Conservation (phyloP, 2,329 filamentous ascomycete species). For the Diaporthe citrichinensis region DNA sequence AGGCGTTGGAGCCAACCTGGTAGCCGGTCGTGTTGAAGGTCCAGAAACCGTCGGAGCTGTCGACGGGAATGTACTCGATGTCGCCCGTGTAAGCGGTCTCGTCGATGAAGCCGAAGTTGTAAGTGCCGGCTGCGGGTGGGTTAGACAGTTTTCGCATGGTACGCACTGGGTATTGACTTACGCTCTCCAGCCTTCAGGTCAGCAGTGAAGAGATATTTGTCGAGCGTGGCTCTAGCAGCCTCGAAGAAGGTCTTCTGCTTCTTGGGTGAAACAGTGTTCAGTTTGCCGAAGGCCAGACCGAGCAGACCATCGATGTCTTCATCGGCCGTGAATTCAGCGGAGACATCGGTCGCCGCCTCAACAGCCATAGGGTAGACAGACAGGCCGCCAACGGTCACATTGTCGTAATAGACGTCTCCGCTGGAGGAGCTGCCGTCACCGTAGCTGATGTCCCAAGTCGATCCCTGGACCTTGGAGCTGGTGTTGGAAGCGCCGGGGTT, state of each 20-base stretch:
- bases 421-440: constrained; percentile 59
- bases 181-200: constrained; percentile 52
- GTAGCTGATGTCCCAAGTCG: constrained; percentile 59
- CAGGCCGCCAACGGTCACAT: constrained; percentile 60
- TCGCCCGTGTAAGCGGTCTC: constrained; percentile 67
- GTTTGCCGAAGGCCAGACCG: constrained; percentile 59
- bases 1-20: constrained; percentile 52
- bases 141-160: background rate
- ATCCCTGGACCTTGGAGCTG: constrained; percentile 53
- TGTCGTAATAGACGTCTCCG: constrained; percentile 61
- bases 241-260: constrained; percentile 60
- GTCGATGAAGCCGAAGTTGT: constrained; percentile 67
- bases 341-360: constrained; percentile 59
- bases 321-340: constrained; percentile 56
- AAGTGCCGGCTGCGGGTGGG: constrained; percentile 48
- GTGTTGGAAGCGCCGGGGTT: constrained; percentile 56
- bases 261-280: constrained; percentile 61
- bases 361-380: constrained; percentile 59
- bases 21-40: constrained; percentile 62
- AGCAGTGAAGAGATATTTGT: constrained; percentile 51
- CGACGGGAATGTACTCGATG: constrained; percentile 70
- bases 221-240: constrained; percentile 49
- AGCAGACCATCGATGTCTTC: constrained; percentile 59
- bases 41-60: constrained; percentile 74
- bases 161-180: constrained; percentile 42